Conservation (phyloP, 2,329 filamentous ascomycete species). For the Diaporthe ampelina region DNA sequence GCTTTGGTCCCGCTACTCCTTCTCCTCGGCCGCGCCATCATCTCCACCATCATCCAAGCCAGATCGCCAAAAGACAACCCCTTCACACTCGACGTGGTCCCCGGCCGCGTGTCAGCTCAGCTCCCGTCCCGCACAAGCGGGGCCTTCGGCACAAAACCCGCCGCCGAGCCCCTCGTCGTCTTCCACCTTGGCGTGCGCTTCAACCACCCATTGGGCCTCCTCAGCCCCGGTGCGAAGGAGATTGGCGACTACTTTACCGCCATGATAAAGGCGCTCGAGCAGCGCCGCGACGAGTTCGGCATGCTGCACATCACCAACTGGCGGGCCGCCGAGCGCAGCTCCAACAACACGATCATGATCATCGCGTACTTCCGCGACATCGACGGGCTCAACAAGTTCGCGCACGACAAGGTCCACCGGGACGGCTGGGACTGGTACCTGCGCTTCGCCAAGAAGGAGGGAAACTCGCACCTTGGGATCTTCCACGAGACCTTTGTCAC, state of each 20-base stretch:
- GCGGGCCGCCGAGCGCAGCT: slow-evolving; percentile 49
- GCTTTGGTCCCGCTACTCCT: slow-evolving; percentile 34
- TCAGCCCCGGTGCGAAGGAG: slow-evolving; percentile 60
- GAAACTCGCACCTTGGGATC: slow-evolving; percentile 60
- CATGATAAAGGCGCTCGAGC: slow-evolving; percentile 54
- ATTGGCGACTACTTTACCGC: slow-evolving; percentile 54
- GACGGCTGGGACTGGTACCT: slow-evolving; percentile 65
- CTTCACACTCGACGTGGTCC: slow-evolving; percentile 36
- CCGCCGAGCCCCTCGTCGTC: slow-evolving; percentile 53
- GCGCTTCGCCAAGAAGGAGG: slow-evolving; percentile 43
- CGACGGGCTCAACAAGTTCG: slow-evolving; percentile 65
- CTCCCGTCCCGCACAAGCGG: slow-evolving; percentile 25
- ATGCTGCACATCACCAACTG: slow-evolving; percentile 51
- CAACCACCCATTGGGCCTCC: slow-evolving; percentile 64
- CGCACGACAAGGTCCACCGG: slow-evolving; percentile 63
- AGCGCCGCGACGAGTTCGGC: slow-evolving; percentile 59
- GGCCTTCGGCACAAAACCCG: slow-evolving; percentile 43
- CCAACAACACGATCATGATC: slow-evolving; percentile 56
- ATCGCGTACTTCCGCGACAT: slow-evolving; percentile 66
- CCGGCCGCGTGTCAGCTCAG: slow-evolving; percentile 37
- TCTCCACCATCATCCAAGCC: slow-evolving; percentile 31
- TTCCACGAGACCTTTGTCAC: slow-evolving; percentile 69
- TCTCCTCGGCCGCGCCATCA: slow-evolving; percentile 31
- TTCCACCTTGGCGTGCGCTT: slow-evolving; percentile 61
- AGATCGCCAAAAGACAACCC: slow-evolving; percentile 27